A percentile compares a stretch with the other conserved stretches of the same genome.
Evolutionary conservation across 257 asterid genomes (phyloP).

Genomic region (Linderniella brevidens): DNA sequence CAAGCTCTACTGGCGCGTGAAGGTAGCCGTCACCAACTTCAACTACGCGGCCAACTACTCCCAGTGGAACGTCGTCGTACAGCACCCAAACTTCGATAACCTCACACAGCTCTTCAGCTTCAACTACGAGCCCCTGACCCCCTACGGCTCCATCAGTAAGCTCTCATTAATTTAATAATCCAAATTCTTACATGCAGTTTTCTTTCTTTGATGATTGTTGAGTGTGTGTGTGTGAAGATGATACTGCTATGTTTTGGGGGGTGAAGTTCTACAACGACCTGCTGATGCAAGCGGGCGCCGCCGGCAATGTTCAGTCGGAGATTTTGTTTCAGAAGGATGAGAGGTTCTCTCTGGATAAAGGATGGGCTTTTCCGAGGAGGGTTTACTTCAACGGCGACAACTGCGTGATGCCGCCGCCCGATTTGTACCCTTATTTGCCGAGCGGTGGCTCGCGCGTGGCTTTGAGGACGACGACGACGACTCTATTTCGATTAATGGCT

Average conservation of each 20-base stretch:
- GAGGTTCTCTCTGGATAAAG: conserved; percentile 53
- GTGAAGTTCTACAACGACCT: conserved; percentile 77
- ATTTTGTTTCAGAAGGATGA: conserved; percentile 58
- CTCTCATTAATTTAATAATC: background rate
- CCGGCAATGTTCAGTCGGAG: conserved; percentile 77
- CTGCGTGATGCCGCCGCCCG: conserved; percentile 78
- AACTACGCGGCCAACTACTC: conserved; percentile 66
- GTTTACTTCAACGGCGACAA: conserved; percentile 87
- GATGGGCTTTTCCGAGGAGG: conserved; percentile 90
- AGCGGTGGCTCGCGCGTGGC: conserved; percentile 10
- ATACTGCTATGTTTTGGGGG: conserved; percentile 87
- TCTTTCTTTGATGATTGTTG: background rate
- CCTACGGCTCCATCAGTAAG: conserved; percentile 77
- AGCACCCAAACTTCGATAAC: conserved; percentile 86
- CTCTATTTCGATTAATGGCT: too few species aligned
- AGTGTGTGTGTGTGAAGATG: conserved; percentile 34
- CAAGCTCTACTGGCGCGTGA: conserved; percentile 69
- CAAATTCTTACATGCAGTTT: background rate
- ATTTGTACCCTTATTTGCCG: conserved; percentile 68
- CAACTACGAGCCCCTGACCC: conserved; percentile 67
- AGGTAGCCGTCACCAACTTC: conserved; percentile 61
- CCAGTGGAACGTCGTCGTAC: conserved; percentile 58
- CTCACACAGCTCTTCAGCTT: conserved; percentile 91
- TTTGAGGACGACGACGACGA: background rate
- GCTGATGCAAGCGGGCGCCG: conserved; percentile 69